Evolutionary conservation across 495 filamentous ascomycete species (phyloP).

Genomic region (Xylaria sp.): DNA sequence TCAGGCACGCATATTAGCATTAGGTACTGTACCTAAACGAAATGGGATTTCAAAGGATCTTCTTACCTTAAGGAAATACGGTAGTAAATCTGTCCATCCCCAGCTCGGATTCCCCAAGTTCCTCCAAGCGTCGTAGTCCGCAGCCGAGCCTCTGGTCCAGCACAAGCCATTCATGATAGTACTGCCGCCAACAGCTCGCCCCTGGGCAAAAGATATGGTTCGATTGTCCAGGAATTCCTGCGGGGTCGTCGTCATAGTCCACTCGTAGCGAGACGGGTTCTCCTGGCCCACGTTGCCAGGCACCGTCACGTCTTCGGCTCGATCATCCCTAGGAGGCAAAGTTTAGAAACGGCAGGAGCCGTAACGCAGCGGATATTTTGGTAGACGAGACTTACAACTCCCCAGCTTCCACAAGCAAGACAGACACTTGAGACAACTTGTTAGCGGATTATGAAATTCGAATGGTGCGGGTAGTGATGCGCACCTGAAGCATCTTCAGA

Average conservation of each 20-base stretch:
- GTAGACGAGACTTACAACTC: slow-evolving; percentile 40
- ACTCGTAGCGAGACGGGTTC: slow-evolving; percentile 37
- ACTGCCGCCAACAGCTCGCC: slow-evolving; percentile 55
- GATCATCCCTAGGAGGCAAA: slow-evolving; percentile 35
- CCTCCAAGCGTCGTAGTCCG: slow-evolving; percentile 66
- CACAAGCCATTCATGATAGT: slow-evolving; percentile 56
- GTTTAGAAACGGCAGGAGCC: slow-evolving; percentile 21
- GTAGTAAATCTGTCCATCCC: slow-evolving; percentile 64
- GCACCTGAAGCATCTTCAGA: slow-evolving; percentile 50
- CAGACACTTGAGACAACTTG: slow-evolving; percentile 18
- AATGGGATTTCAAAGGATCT: not conserved
- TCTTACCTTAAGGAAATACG: slow-evolving; percentile 64
- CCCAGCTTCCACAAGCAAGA: slow-evolving; percentile 53
- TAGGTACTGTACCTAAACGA: slow-evolving; percentile 11
- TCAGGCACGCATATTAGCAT: slow-evolving; percentile 28
- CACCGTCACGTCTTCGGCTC: slow-evolving; percentile 40
- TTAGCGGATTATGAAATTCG: not conserved
- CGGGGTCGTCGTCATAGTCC: slow-evolving; percentile 28
- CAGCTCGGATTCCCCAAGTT: slow-evolving; percentile 68
- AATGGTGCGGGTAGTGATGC: not conserved
- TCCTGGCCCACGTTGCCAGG: slow-evolving; percentile 42
- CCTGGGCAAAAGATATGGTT: slow-evolving; percentile 44
- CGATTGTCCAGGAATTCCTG: slow-evolving; percentile 45
- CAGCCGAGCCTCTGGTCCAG: slow-evolving; percentile 50
- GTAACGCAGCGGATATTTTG: not conserved